Evolutionary conservation across 169 alveolate genomes (phyloP).

Genomic region (Eimeria necatrix): DNA sequence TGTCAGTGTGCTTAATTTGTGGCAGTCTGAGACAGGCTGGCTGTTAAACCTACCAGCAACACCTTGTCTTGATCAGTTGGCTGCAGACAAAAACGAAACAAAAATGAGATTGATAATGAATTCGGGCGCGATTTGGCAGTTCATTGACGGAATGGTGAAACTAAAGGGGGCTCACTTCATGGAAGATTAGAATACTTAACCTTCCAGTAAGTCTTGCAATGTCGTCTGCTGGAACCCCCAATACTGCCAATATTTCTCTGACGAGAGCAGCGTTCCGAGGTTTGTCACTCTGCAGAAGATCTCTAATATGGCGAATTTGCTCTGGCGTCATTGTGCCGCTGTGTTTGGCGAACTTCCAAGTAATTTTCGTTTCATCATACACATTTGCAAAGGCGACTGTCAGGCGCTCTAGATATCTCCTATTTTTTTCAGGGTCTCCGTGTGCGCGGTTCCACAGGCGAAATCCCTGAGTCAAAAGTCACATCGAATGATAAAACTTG

Average conservation of each 20-base stretch:
- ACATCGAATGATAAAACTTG: background rate
- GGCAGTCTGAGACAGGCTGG: background rate
- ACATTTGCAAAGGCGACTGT: slow-evolving; percentile 50
- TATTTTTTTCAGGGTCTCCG: slow-evolving; percentile 69
- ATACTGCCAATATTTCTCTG: slow-evolving; percentile 32
- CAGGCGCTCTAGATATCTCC: slow-evolving; percentile 56
- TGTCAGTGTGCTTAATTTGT: background rate
- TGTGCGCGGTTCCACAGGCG: slow-evolving; percentile 75
- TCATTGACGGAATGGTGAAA: too few species aligned
- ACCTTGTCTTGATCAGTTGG: slow-evolving; percentile 71
- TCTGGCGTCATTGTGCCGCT: slow-evolving; percentile 46
- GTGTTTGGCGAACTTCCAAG: slow-evolving; percentile 63
- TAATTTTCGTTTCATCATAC: background rate
- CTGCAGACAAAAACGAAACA: slow-evolving; percentile 35
- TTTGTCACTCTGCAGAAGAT: slow-evolving; percentile 21
- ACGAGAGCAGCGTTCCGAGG: slow-evolving; percentile 68
- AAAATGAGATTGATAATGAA: background rate
- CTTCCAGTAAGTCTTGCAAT: slow-evolving; percentile 61
- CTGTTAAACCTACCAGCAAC: slow-evolving; percentile 21
- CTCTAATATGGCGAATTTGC: background rate
- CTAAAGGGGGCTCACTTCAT: slow-evolving; percentile 8
- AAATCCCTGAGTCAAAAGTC: slow-evolving; percentile 35
- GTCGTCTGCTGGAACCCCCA: slow-evolving; percentile 52
- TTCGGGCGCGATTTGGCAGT: background rate
- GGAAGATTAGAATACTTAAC: slow-evolving; percentile 16